Evolutionary conservation across 2,329 filamentous ascomycete genomes (phyloP), one percentile per base, ranked within the genome.

Genomic region (Diaporthe sp.): DNA sequence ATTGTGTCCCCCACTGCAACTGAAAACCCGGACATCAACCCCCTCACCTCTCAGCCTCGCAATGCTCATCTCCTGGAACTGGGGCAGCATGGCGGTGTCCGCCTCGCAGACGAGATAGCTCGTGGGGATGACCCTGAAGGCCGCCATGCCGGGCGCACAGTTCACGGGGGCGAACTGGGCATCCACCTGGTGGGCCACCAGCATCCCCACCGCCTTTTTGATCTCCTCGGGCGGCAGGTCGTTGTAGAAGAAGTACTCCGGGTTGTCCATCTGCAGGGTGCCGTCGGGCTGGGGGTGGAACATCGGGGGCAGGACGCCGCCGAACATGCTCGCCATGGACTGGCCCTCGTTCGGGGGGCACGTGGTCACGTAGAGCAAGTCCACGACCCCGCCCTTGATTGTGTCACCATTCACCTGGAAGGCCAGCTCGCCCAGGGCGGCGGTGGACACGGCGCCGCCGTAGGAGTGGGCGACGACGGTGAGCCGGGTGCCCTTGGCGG

Each of bases 391-490:
- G 32, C 70, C 70, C 35, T 32, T 44, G 37, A 39, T 39, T 32
- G 56, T 59, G 59, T 71, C 56, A 47, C 70, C 70, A 35, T 44
- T 53, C 13, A 65, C 15, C 1, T 56, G 70, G n/a, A 53, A 63
- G 32, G 68, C 72, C 30, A 74, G 32, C n/a, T 63, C 72, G 44
- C 66, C 72, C 68, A 74, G 39, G n/a, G 77, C 75, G 12, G 61
- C 71, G 13, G 73, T 76, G 15, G 76, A 73, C 25, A 77, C 72
- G 30, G 76, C 39, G 37, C 78, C 78, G 15, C 78, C 78, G 9
- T 76, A 79, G 7, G 78, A 79, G 47, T 79, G 78, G 6, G 73
- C 77, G 25, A 79, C 53, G 56, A 78, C 44, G 51, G 72, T 71
- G 30, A 74, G 68, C 37, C 59, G 55, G 55, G 68, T 74, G 56